Conservation (phyloP, 2,329 filamentous ascomycete genomes). For the Colletotrichum sp. region DNA sequence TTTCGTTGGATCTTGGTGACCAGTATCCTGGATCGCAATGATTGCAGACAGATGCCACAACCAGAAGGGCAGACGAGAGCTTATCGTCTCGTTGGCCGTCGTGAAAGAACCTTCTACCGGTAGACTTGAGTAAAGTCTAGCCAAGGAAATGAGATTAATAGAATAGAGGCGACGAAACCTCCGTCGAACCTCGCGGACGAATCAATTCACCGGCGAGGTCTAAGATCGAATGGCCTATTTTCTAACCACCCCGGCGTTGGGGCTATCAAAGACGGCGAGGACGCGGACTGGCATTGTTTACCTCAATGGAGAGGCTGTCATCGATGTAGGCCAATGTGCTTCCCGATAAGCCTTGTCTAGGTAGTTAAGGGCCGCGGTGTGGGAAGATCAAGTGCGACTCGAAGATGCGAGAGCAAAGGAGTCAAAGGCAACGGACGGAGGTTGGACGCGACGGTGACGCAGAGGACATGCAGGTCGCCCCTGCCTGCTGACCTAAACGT, state of each 20-base stretch:
- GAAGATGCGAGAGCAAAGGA: not conserved
- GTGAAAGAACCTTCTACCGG: not conserved
- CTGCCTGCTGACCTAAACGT: conserved; percentile 14
- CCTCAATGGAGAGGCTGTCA: not conserved
- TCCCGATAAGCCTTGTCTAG: not conserved
- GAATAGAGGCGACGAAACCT: not conserved
- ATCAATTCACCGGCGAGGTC: conserved; percentile 28
- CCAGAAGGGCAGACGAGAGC: not conserved
- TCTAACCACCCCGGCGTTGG: conserved; percentile 55
- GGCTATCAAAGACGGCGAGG: conserved; percentile 43
- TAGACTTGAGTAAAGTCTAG: not conserved
- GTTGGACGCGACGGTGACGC: conserved; percentile 6
- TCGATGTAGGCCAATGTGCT: not conserved
- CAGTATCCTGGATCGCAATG: not conserved
- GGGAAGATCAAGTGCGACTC: not conserved
- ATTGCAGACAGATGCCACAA: not conserved
- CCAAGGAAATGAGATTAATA: not conserved
- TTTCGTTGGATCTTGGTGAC: not conserved
- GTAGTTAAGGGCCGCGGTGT: not conserved
- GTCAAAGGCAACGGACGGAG: not conserved
- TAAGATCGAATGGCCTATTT: conserved; percentile 38
- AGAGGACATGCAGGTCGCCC: not conserved
- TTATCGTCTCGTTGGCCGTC: not conserved
- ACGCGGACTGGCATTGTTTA: conserved; percentile 26
- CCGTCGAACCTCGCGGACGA: not conserved